Evolutionary conservation across 202 grass and related monocot genomes (phyloP), one percentile per base, ranked within the genome.

Genomic region (Schoenoplectus triqueter): DNA sequence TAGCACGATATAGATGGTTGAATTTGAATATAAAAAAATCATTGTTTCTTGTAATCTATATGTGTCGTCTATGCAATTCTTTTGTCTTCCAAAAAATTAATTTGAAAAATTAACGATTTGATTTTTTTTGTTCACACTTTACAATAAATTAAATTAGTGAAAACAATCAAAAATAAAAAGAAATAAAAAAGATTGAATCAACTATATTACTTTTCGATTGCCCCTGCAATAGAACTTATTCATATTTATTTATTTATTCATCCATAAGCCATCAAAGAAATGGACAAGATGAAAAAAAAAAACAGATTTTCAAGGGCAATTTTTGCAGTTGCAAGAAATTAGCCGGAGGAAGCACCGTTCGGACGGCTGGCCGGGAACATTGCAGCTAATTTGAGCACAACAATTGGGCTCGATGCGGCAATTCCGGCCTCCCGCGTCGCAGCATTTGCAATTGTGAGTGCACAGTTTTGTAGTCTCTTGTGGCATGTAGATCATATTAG

Each of bases 301-400:
- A 14, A 15, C 56, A 60, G 13, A 59, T 59, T 60, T 18, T 62
- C 59, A 62, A 62, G 59, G 14, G 59, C 59, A 62, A 18, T 18
- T 62, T 3, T 62, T 62, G 59, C 59, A 62, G 59, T 62, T 17
- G 59, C 59, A 62, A 62, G 59, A 62, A 18, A 62, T 62, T 1
- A 62, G n/a, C 59, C 6, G 3, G n/a, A 62, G 14, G 9, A 54
- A 75, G 72, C 49, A 75, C 47, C 44, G 68, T 47, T 48, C 68
- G 1, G 68, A 4, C 42, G 42, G 68, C 44, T 71, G 68, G 44
- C 42, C 68, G 1, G 68, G 68, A 17, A 71, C 68, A 2, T 48
- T 18, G 68, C 68, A 71, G 68, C 42, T 71, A 47, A 71, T 17
- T 71, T 47, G 68, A 48, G 68, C 68, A 71, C 68, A 71, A 9